Base-by-base conservation (phyloP, 768 basidiomycete genomes). In the Cyclocybe aegerita region DNA sequence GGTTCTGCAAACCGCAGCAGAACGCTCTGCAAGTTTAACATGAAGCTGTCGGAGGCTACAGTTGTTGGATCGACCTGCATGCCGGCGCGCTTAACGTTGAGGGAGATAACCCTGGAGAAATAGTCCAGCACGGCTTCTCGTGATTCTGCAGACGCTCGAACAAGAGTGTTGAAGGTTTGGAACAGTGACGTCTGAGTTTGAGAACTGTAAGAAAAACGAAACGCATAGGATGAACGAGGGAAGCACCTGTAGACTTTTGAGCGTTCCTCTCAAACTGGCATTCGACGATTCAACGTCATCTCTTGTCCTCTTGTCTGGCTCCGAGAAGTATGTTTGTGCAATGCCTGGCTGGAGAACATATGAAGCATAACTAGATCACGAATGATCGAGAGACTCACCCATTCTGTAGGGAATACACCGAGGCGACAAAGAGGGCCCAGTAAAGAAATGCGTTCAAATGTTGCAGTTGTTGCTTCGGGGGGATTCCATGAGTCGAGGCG, bases 31-130 rank as follows among this genome's bases (percentile, higher is more conserved):
- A 95, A 61, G 59, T 98, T 98, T 52, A 90, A 78, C 87, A 99
- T 89, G 66, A 93, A 98, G 49, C 90, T 86, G 63, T 99, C 96
- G 0, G 85, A 85, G 1, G 94, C 83, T 9, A 98, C 94, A 0
- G 90, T 92, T 8, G 81, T 79, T 1, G 85, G 81, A 50, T 98
- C 91, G 31, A 97, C 90, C 73, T 93, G 89, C 82, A 93, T 89
- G n/a, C 95, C 97, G 3, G 90, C 83, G 44, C 97, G 83, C 65
- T 83, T 94, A 29, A 77, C 73, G 62, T 99, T 99, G 55, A 94
- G 66, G 11, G 77, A 75, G 32, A 94, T 69, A 4, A 85, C 83
- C 3, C 80, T 75, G 8, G 90, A 81, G 58, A 98, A 92, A 66
- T 89, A 95, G 49, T 82, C 76, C 37, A 99, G 67, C 6, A 94